Base-by-base conservation (phyloP, 129 eudicot genomes). In the Helianthus tuberosus region DNA sequence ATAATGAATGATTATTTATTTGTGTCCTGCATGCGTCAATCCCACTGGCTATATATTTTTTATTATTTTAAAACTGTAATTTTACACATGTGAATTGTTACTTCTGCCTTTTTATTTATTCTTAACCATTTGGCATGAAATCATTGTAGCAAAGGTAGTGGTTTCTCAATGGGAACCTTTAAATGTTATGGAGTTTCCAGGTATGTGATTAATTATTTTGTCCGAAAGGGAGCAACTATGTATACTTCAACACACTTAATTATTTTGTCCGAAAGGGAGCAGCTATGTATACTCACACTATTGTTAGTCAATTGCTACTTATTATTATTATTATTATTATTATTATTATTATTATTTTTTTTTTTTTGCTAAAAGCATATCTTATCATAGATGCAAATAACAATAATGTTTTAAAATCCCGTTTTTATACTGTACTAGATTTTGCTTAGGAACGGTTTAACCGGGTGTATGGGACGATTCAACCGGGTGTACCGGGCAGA, bases 71-170 rank as follows among this genome's bases (percentile, higher is more conserved):
- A 25, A 25, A 25, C 29, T 25, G 29, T 25, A 25, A 25, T 25
- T 25, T 25, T 25, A 25, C 29, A 25, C 73, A 47, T 39, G 61
- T 68, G 65, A n/a, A 36, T 6, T 3, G 39, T 32, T 64, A 53
- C 39, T 39, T 67, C 64, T 47, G 52, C 62, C 66, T 68, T 32
- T 39, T 77, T 68, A 17, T 17, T 58, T 57, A 73, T 69, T 73
- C 75, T 78, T 55, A 5, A 73, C 66, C 15, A 23, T 39, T 14
- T 64, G 6, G 46, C 61, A 55, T 69, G 52, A 60, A 58, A 47
- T 71, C 64, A 27, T 12, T 90, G 91, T 96, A 94, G 98, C 82
- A 94, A 94, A 91, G 93, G 98, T 76, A 91, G 98, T 80, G 97
- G 98, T 60, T 94, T 94, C 77, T 85, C 97, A 38, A 88, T 97